These are phyloP conservation scores for Bipolaris sorokiniana DNA, from an alignment of 2,329 filamentous ascomycete genomes.

Conservation along the genomic window DNA sequence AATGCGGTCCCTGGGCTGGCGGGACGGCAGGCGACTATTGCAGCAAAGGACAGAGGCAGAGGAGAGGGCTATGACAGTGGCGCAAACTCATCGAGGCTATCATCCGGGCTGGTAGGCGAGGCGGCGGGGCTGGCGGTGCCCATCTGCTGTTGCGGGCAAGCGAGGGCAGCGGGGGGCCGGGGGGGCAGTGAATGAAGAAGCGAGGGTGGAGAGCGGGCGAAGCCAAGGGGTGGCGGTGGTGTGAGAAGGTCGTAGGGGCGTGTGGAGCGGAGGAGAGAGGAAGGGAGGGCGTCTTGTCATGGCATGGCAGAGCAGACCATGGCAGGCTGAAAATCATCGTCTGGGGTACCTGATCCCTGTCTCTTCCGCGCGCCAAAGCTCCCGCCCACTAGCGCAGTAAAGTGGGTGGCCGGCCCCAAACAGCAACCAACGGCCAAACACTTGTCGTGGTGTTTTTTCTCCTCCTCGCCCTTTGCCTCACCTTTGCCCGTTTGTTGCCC, in stretches of 20 bases:
- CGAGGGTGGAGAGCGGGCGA: conserved; percentile 1
- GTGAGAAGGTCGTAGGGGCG: neutral
- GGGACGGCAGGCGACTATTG: neutral
- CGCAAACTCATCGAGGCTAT: conserved; percentile 25
- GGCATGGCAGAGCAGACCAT: conserved; percentile 5
- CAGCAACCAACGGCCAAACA: conserved; percentile 29
- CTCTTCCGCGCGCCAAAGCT: conserved; percentile 12
- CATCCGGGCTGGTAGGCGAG: conserved; percentile 20
- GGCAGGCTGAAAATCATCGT: conserved; percentile 16
- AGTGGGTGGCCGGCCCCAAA: conserved; percentile 13
- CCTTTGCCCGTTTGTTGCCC: neutral
- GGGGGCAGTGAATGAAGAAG: neutral
- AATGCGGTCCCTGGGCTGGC: neutral
- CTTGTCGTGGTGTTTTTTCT: conserved; percentile 7
- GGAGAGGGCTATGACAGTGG: conserved; percentile 18
- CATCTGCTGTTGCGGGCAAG: conserved; percentile 18
- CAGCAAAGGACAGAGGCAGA: conserved; percentile 8
- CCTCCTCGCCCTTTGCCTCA: neutral
- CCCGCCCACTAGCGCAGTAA: conserved; percentile 9
- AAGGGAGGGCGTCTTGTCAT: conserved; percentile 13
- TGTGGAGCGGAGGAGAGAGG: conserved; percentile 1
- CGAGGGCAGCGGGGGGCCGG: neutral
- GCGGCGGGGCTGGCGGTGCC: conserved; percentile 26
- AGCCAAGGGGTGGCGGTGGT: neutral
- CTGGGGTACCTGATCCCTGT: conserved; percentile 21